Evolutionary conservation across 2,329 filamentous ascomycete species (phyloP), one percentile per base, ranked within the genome.

Genomic region (Stagonosporopsis chrysanthemi): DNA sequence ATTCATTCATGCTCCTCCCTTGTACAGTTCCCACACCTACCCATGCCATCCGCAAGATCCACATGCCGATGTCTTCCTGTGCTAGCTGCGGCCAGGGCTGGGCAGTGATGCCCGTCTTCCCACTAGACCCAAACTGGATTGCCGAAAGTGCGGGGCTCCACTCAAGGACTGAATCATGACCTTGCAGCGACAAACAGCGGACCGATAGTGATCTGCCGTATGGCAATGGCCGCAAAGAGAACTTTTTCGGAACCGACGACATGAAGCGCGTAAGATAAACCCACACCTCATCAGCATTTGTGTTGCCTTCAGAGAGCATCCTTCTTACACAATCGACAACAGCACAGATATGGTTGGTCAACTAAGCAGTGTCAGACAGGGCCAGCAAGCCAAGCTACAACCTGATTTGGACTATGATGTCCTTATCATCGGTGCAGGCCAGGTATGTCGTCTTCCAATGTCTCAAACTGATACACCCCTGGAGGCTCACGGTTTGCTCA

Each of bases 381-480:
- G 22, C n/a, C 54, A 42, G 29, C 49, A 42, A 35, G 56, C 65
- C 28, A 64, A 44, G 47, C 50, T 66, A 12, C 56, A 63, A 26
- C 9, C 52, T 17, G 55, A 60, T 6, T 45, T 65, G 15, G 66
- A 71, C 12, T 65, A 58, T 19, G 68, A 70, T 60, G 63, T 68
- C 12, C 54, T 71, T 39, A 64, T 71, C 38, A 60, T 75, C 24
- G 73, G 73, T 31, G 70, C 66, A 24, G 72, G 75, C 2, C 74
- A 76, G 49, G 69, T 72, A 24, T 14, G 38, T 28, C 38, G 8
- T 24, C 17, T 33, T 29, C n/a, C 7, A 5, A 9, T n/a, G 9
- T 35, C 2, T 48, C 9, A 8, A 23, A 41, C 3, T 6, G 22
- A 14, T 8, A 43, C 15, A n/a, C 17, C 8, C 6, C 4, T 14